Evolutionary conservation across 371 early-diverging fungal genomes (phyloP).

Genomic region (Mucor velutinosus): DNA sequence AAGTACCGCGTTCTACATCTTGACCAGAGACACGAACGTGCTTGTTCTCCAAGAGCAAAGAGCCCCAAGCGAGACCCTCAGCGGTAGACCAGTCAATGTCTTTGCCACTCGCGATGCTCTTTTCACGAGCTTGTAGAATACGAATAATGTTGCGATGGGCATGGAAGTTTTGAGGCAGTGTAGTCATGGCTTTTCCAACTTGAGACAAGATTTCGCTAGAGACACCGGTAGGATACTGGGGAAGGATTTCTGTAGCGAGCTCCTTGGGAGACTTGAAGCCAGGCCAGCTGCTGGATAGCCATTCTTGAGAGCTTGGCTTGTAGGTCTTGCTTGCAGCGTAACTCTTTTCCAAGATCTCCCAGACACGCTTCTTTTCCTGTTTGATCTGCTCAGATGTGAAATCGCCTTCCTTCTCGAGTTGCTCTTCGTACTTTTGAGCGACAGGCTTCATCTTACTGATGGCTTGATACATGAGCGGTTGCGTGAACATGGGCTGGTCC

Average conservation of each 20-base stretch:
- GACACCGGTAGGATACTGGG: constrained; percentile 82
- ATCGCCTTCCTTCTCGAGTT: constrained; percentile 84
- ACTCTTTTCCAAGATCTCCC: constrained; percentile 89
- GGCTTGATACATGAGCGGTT: constrained; percentile 95
- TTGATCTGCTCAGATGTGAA: constrained; percentile 82
- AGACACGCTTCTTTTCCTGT: constrained; percentile 85
- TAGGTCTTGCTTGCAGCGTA: constrained; percentile 89
- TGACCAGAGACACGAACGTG: constrained; percentile 55
- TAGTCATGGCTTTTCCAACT: constrained; percentile 80
- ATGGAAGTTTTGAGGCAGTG: constrained; percentile 82
- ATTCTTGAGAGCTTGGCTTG: constrained; percentile 87
- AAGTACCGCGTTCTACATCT: constrained; percentile 98
- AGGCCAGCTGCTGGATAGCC: constrained; percentile 93
- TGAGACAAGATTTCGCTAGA: constrained; percentile 70
- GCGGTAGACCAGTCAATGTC: constrained; percentile 96
- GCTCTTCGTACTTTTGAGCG: constrained; percentile 79
- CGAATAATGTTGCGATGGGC: constrained; percentile 85
- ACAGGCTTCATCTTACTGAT: constrained; percentile 85
- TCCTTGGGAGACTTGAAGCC: constrained; percentile 84
- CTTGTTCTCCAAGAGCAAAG: constrained; percentile 68
- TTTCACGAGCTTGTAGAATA: constrained; percentile 83
- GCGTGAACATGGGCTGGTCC: constrained; percentile 97
- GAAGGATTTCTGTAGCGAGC: constrained; percentile 68
- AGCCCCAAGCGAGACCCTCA: constrained; percentile 93
- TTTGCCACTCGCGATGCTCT: constrained; percentile 72